Conservation (phyloP, 495 filamentous ascomycete genomes). For the Penicillium crystallinum region DNA sequence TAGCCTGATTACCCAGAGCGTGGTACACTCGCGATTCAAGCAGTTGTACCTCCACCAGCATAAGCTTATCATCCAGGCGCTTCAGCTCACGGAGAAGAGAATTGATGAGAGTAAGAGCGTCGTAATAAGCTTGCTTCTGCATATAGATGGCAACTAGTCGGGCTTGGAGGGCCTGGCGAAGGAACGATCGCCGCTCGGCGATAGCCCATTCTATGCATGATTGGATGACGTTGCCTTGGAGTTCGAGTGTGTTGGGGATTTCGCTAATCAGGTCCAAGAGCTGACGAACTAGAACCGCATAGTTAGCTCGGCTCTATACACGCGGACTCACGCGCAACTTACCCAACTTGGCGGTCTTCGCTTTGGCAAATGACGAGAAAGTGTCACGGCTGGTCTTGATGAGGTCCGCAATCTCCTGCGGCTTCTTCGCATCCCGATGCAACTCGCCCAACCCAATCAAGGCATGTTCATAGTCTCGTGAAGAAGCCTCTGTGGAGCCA, state of each 20-base stretch:
- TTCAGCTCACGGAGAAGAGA: constrained; percentile 91
- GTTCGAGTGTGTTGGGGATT: constrained; percentile 88
- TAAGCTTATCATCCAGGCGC: constrained; percentile 95
- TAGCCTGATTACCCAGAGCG: constrained; percentile 91
- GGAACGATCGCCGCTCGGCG: constrained; percentile 85
- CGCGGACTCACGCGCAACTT: constrained; percentile 24
- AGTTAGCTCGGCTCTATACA: neutral
- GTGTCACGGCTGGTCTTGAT: constrained; percentile 85
- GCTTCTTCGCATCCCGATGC: constrained; percentile 84
- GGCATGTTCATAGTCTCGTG: constrained; percentile 75
- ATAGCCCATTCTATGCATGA: constrained; percentile 99
- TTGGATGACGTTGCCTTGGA: constrained; percentile 88
- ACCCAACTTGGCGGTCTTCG: constrained; percentile 98
- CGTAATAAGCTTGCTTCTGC: constrained; percentile 93
- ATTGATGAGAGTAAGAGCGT: constrained; percentile 95
- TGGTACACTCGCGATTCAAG: constrained; percentile 96
- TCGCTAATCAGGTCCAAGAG: constrained; percentile 91
- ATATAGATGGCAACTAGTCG: constrained; percentile 91
- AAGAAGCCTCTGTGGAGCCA: constrained; percentile 74
- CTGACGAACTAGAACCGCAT: constrained; percentile 67
- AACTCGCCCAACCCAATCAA: constrained; percentile 79
- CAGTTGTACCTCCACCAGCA: constrained; percentile 97
- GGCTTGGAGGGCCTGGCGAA: constrained; percentile 96
- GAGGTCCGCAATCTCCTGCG: constrained; percentile 83
- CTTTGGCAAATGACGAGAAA: constrained; percentile 93